phyloP scores from a whole-genome alignment of 2,329 filamentous ascomycete species.

The Verticillium albo-atrum region DNA sequence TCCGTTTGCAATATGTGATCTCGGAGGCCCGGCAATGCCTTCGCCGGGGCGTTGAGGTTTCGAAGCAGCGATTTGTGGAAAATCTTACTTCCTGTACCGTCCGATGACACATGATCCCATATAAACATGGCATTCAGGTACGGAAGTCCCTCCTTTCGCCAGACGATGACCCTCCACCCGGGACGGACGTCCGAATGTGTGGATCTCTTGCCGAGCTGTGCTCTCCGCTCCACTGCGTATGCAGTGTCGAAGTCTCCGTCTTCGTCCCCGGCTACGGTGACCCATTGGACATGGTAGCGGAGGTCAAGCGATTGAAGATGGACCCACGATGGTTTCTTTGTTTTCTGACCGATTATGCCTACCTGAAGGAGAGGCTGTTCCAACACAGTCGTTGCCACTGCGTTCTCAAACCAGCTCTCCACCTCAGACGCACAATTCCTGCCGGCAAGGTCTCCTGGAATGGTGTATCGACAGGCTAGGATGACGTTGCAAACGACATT shows the following conservation, averaged over 20 bases:
- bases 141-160: constrained; percentile 5
- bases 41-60: constrained; percentile 15
- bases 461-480: neutral
- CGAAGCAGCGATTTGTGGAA: constrained; percentile 21
- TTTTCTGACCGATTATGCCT: constrained; percentile 10
- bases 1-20: constrained; percentile 7
- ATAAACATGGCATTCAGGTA: constrained; percentile 20
- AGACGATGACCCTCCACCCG: constrained; percentile 18
- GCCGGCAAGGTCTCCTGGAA: neutral
- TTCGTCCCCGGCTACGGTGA: neutral
- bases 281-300: constrained; percentile 11
- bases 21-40: neutral
- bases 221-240: neutral
- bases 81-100: constrained; percentile 24
- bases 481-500: neutral
- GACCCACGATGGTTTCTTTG: constrained; percentile 11
- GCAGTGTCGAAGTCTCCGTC: neutral
- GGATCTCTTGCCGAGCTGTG: constrained; percentile 12
- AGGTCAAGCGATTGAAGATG: constrained; percentile 6
- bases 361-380: constrained; percentile 16
- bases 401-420: constrained; percentile 3
- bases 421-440: neutral
- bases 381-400: constrained; percentile 11
- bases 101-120: constrained; percentile 20
- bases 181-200: constrained; percentile 15